These are phyloP conservation scores for Russula emetica DNA, from an alignment of 768 basidiomycete genomes.

Conservation along the genomic window DNA sequence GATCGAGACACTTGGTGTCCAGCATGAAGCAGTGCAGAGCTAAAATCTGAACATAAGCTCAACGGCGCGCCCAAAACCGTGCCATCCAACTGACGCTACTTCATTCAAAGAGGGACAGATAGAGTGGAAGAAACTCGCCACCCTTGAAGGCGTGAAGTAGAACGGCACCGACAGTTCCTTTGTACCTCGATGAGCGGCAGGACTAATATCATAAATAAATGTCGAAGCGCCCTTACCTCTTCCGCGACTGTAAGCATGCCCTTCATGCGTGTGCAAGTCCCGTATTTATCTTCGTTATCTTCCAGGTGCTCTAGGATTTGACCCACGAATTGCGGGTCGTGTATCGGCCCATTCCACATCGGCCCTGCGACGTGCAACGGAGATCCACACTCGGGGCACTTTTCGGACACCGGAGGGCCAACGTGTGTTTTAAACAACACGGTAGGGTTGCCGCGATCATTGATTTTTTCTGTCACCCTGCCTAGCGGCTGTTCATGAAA, in stretches of 20 bases:
- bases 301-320: conserved; percentile 73
- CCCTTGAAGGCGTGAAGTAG: conserved; percentile 79
- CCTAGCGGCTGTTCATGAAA: conserved; percentile 86
- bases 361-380: conserved; percentile 86
- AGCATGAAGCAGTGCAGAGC: conserved; percentile 85
- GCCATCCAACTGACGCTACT: conserved; percentile 55
- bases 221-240: conserved; percentile 53
- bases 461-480: conserved; percentile 56
- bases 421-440: conserved; percentile 64
- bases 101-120: conserved; percentile 70
- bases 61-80: neutral
- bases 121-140: conserved; percentile 81
- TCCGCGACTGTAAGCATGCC: conserved; percentile 92
- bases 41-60: conserved; percentile 33
- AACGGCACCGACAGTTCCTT: conserved; percentile 78
- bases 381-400: conserved; percentile 80
- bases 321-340: conserved; percentile 68
- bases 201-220: neutral
- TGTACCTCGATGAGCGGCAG: neutral
- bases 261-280: conserved; percentile 80
- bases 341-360: conserved; percentile 92
- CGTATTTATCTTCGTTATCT: conserved; percentile 57
- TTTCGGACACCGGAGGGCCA: conserved; percentile 61
- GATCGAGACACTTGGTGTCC: conserved; percentile 85
- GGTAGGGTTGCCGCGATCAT: conserved; percentile 54